Base-by-base conservation (phyloP, 1,284 basidiomycete species). In the Sporisorium exsertum region DNA sequence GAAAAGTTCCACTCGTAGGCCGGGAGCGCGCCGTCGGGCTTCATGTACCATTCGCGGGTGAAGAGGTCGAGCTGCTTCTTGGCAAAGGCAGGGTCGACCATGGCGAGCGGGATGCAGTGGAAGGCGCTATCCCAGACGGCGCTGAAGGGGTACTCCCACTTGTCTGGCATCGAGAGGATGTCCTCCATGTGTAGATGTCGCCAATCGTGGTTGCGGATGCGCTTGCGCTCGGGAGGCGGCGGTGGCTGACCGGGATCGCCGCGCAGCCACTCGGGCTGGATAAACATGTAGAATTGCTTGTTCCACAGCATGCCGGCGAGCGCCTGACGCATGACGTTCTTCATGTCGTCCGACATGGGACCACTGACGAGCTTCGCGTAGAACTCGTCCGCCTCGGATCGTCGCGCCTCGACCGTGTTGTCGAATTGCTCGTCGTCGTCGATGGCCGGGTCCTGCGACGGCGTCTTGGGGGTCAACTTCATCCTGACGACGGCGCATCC, bases 1-100 rank as follows among this genome's bases (percentile, higher is more conserved):
- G 91, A 90, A 81, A 97, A 98, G 86, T 98, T 98, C 96, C 96
- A 99, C 86, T 99, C 96, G 86, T 99, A 99, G 0, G 96, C 96
- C 5, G 96, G 96, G 55, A 99, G 92, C 79, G 96, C 95, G 45
- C 96, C 96, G 85, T 98, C 96, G 1, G 96, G 96, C 86, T 97
- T 97, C 89, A 90, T 90, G 87, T 99, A 99, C 96, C 96, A 99
- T 86, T 99, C 96, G 64, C 96, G 90, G 2, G 96, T 98, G 82
- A 99, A 90, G 64, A 98, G 86, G 85, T 97, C 95, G 43, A 99
- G 89, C 86, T 99, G 96, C 86, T 96, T 96, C 89, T 99, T 99
- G 37, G 96, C 95, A 81, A 97, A 98, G 0, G 91, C 88, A 3
- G 96, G 93, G 85, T 99, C 96, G 33, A 98, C 92, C 82, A 98